Evolutionary conservation across 2,329 filamentous ascomycete species (phyloP), one percentile per base, ranked within the genome.

Genomic region (Penicillium sp.): DNA sequence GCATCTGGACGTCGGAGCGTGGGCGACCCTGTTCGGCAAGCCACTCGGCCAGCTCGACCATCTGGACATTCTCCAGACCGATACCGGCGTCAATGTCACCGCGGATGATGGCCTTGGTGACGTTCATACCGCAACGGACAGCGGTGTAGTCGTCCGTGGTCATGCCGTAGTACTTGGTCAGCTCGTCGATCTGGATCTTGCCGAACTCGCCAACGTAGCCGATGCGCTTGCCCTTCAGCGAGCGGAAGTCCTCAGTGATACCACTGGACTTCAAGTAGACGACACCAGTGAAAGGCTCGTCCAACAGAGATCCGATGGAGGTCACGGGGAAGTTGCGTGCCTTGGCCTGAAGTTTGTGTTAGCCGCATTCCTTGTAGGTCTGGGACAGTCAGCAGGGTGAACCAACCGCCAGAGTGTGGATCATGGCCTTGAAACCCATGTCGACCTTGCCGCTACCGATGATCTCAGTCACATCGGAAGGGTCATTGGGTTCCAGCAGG

Each of bases 361-460:
- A 60, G 50, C 16, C 18, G 31, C 6, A 1, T 33, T 11, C 7
- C 28, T 5, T 14, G 1, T 8, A 2, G 6, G 11, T 3, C 10
- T 28, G 24, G 24, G 24, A 5, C 10, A 10, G 24, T 28, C 5
- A 28, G 33, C 26, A 9, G 16, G n/a, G 13, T 1, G 8, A 11
- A 71, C 79, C 58, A 74, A 87, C 85, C 52, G 88, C 88, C 55
- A 92, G 82, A 8, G 88, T 91, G 68, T 92, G 89, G 63, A 92
- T 92, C 88, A 92, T 91, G 61, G 89, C 88, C 74, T 91, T 92
- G 82, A 90, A 91, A 40, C 88, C 89, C 67, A 91, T 83, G 68
- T 91, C 88, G 46, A 90, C 86, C 69, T 90, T 91, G 57, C 85
- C 86, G 51, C 82, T 86, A 55, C 89, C 89, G 61, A 92, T 89